phyloP scores from a whole-genome alignment of 768 basidiomycete species.

The Glaciozyma martinii region DNA sequence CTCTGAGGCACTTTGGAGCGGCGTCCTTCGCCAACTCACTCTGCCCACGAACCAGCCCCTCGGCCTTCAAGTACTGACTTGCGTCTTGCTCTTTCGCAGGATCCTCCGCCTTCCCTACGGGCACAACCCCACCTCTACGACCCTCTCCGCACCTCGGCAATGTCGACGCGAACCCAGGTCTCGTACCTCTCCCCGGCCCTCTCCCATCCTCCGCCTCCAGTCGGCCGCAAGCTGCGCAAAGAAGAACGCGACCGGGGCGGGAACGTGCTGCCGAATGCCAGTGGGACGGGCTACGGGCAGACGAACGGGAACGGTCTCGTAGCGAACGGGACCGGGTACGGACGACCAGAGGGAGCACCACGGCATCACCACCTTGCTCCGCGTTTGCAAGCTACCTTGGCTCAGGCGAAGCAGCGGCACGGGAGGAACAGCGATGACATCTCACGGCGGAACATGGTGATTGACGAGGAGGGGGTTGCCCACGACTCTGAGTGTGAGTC shows the following conservation, averaged over 20 bases:
- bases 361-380: not conserved
- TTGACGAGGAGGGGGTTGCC: slow-evolving; percentile 22
- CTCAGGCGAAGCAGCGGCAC: slow-evolving; percentile 16
- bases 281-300: slow-evolving; percentile 1
- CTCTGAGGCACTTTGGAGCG: too few relatives aligned
- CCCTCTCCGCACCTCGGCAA: too few relatives aligned
- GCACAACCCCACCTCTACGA: too few relatives aligned
- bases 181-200: slow-evolving; percentile 5
- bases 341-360: not conserved
- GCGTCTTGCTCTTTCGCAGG: too few relatives aligned
- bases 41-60: too few relatives aligned
- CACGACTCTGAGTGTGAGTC: slow-evolving; percentile 31
- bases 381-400: not conserved
- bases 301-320: not conserved
- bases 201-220: not conserved
- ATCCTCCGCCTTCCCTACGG: too few relatives aligned
- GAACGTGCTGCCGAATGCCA: not conserved
- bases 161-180: not conserved
- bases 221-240: not conserved
- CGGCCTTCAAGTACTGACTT: too few relatives aligned
- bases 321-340: not conserved
- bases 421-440: slow-evolving; percentile 19
- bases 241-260: slow-evolving; percentile 1
- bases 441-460: slow-evolving; percentile 6
- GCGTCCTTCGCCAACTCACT: too few relatives aligned